Base-by-base conservation (phyloP, 2,329 filamentous ascomycete species). In the Polytolypa hystricis region DNA sequence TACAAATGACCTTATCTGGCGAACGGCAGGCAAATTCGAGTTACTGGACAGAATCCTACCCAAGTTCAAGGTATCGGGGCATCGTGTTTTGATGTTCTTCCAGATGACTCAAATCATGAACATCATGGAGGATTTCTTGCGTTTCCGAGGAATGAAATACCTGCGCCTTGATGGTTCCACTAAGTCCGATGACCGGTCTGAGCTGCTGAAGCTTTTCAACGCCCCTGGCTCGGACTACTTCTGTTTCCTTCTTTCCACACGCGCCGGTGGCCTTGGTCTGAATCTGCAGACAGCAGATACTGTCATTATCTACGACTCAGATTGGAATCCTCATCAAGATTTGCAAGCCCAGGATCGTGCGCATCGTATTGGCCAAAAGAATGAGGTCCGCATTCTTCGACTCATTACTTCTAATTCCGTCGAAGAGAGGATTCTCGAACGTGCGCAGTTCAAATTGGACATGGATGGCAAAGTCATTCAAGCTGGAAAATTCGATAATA, bases 51-150 rank as follows among this genome's bases (percentile, higher is more conserved):
- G 91, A 35, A 71, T 98, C 43, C 61, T 98, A 45, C 91, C 91
- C 31, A 98, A 98, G 64, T 96, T 98, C 61, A 76, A 84, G 49
- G 79, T 74, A 3, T 87, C 84, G 1, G 85, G 85, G 11, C 91
- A 98, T 74, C 82, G 91, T 61, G 86, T 96, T 18, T 71, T 98
- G 58, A 96, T 98, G 83, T 98, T 98, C 74, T 98, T 98, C 72
- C 91, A 98, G 60, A 98, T 98, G 91, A 98, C 91, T 3, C 87
- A 93, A 43, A 98, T 98, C 57, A 98, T 98, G 91, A 94, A 98
- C 63, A 98, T 98, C 54, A 96, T 98, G 91, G 91, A 98, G 52
- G 91, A 98, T 58, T 98, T 93, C 58, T 64, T 98, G 44, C 81
- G 89, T 3, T 81, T 85, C 53, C 76, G 84, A 46, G 81, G 80